Evolutionary conservation across 768 basidiomycete species (phyloP).

Genomic region (Suillus discolor): DNA sequence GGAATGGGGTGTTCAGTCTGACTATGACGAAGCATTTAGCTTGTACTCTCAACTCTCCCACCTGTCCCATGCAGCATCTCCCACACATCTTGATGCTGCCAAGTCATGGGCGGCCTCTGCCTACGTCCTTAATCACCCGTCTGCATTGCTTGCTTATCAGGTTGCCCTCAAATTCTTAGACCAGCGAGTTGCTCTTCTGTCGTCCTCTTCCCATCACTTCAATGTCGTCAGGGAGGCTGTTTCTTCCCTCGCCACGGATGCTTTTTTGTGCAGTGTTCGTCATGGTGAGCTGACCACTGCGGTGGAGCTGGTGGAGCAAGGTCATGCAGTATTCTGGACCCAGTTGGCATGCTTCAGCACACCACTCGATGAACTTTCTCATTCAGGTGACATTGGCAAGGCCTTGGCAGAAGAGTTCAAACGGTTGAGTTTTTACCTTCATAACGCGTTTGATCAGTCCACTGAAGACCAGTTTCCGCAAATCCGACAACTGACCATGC

Average conservation of each 20-base stretch:
- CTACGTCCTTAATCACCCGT: not conserved
- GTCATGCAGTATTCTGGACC: constrained; percentile 29
- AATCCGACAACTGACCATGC: too few relatives aligned
- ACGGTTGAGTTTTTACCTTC: too few relatives aligned
- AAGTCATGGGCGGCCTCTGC: not conserved
- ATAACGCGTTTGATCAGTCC: too few relatives aligned
- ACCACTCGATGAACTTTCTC: constrained; percentile 21
- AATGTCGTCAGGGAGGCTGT: not conserved
- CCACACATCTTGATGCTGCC: not conserved
- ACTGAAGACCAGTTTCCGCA: too few relatives aligned
- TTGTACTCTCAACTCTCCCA: too few relatives aligned
- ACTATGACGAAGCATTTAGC: too few relatives aligned
- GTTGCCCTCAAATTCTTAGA: not conserved
- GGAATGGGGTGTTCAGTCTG: too few relatives aligned
- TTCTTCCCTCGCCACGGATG: not conserved
- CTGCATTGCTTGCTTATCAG: not conserved
- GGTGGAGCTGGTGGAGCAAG: constrained; percentile 19
- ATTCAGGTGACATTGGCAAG: not conserved
- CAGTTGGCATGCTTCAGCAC: constrained; percentile 27
- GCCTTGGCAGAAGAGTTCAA: too few relatives aligned
- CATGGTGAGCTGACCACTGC: not conserved
- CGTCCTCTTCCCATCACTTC: not conserved
- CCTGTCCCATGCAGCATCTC: not conserved
- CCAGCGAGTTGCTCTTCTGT: not conserved
- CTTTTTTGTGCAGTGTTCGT: not conserved